Evolutionary conservation across 306 rosid species (phyloP), one percentile per base, ranked within the genome.

Genomic region (Abrus precatorius): DNA sequence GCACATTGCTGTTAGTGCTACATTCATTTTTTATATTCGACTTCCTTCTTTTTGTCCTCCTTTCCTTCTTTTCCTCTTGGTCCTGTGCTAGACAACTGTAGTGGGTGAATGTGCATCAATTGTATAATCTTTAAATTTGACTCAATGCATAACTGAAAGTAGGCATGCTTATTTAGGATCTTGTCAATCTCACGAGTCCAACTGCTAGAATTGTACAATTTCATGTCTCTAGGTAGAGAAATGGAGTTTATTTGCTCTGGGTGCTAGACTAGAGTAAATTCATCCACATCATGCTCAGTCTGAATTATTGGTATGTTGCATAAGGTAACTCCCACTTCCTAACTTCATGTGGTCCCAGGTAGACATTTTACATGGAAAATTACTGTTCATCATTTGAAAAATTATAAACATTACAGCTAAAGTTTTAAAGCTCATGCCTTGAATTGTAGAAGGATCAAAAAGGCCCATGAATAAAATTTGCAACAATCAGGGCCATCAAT

Each of bases 401-500:
- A 67, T 27, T 67, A 67, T 44, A 44, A 43, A 43, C 72, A 44
- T 47, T 41, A 45, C 27, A 68, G 10, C 27, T 47, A 3, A 11
- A 36, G 70, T 34, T 84, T 73, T 45, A 67, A 74, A 79, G 77
- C 54, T 74, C 53, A 20, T 32, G 61, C 53, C 34, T 36, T 38
- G 45, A 78, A 53, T 54, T 65, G 53, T 43, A 84, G 34, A 57
- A 43, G 72, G 80, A 67, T 48, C 3, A 14, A 55, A 65, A 43
- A 9, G 57, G 80, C 70, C 57, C 67, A 55, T 10, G 11, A 65
- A 29, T 57, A 34, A 56, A 52, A 73, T 65, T 67, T 57, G 71
- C 54, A 75, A 76, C 40, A 40, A 40, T 10, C 62, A 40, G 50
- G 78, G 50, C 45, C 45, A 78, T 78, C 77, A 72, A 63, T 47